Evolutionary conservation across 441 rosid species (phyloP).

Genomic region (Arabidopsis hybrid): DNA sequence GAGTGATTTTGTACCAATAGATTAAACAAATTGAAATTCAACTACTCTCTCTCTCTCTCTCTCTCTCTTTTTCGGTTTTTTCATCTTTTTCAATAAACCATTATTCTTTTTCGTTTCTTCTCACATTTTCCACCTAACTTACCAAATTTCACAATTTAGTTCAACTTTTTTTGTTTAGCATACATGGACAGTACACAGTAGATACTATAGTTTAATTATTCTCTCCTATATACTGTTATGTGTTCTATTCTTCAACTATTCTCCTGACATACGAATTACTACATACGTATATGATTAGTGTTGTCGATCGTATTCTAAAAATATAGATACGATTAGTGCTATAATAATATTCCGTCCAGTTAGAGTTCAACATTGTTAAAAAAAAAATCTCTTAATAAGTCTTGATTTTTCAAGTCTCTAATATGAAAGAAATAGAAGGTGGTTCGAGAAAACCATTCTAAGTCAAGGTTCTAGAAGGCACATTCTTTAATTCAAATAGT

Average conservation of each 20-base stretch:
- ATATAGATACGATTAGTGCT: conserved; percentile 1
- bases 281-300: conserved; percentile 5
- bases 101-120: conserved; percentile 4
- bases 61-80: conserved; percentile 29
- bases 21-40: conserved; percentile 35
- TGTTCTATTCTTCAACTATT: too few relatives aligned
- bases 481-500: not conserved
- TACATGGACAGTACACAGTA: not conserved
- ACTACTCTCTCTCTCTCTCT: conserved; percentile 30
- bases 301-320: not conserved
- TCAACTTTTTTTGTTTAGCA: conserved; percentile 26
- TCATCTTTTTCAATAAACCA: conserved; percentile 16
- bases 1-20: conserved; percentile 40
- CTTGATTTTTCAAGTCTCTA: conserved; percentile 34
- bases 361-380: not conserved
- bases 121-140: conserved; percentile 42
- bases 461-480: conserved; percentile 41
- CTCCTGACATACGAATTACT: not conserved
- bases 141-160: conserved; percentile 39
- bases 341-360: not conserved
- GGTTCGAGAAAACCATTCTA: conserved; percentile 31
- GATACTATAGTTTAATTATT: not conserved
- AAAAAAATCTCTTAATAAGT: not conserved
- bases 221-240: not conserved
- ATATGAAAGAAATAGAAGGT: conserved; percentile 18